Evolutionary conservation across 2,329 filamentous ascomycete species (phyloP), one percentile per base, ranked within the genome.

Genomic region (Exophiala lecanii-corni): DNA sequence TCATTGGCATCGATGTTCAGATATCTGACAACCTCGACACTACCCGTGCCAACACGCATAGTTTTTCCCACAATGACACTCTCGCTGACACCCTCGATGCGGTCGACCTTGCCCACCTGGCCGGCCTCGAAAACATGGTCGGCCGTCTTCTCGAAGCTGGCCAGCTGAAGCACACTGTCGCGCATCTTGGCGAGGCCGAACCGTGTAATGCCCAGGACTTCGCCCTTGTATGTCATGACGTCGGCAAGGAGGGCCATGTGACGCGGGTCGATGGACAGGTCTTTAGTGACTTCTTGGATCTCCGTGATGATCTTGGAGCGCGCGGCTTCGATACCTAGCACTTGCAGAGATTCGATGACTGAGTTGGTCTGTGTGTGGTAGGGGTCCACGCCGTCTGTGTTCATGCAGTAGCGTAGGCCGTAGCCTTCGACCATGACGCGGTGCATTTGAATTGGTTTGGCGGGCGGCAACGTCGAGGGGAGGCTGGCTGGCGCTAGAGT

Each of bases 61-160:
- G 84, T 89, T 73, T 97, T 91, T 12, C 92, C 92, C 83, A 97
- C 92, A 61, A 98, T 98, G 61, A 98, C 97, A 66, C 89, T 94
- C 69, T 98, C 92, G 42, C 80, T 86, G 7, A 98, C 92, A 57
- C 92, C 92, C 63, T 95, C 86, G 48, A 98, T 94, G 50, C 79
- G 75, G 67, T 98, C 92, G 19, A 80, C 84, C 72, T 96, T 96
- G 75, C 94, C 94, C 43, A 83, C 82, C 4, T 88, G 86, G 5
- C 89, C 92, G 2, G 92, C 92, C 51, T 96, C 91, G 59, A 98
- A 98, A 30, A 98, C 69, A 67, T 98, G 92, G 62, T 98, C 92
- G 0, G 92, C 89, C 35, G 92, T 98, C 77, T 97, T 97, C 68
- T 98, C 92, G 61, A 98, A 98, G 13, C 84, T 91, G 0, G 92